phyloP scores from a whole-genome alignment of 2,329 filamentous ascomycete species.

The Zalaria sp. region DNA sequence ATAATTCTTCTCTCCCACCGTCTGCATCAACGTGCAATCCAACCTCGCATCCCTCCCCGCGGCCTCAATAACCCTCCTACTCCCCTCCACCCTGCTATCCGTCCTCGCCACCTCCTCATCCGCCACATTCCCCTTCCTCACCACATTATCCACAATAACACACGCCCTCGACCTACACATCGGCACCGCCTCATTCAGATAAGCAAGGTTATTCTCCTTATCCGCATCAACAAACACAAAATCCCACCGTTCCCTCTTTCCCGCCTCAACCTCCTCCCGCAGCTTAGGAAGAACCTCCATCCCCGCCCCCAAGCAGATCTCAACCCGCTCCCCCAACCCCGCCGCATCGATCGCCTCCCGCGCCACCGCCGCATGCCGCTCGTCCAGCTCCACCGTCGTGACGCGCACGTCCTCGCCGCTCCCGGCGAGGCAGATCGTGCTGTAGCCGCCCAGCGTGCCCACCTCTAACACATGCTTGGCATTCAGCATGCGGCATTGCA shows the following conservation, averaged over 20 bases:
- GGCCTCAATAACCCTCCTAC: conserved; percentile 26
- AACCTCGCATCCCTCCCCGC: conserved; percentile 28
- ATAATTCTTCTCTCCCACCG: conserved; percentile 32
- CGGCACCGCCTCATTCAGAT: conserved; percentile 8
- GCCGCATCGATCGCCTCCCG: conserved; percentile 7
- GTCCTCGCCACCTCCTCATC: conserved; percentile 11
- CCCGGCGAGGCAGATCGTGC: conserved; percentile 9
- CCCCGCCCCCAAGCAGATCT: conserved; percentile 8
- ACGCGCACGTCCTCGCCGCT: conserved; percentile 6
- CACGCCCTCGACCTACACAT: conserved; percentile 7
- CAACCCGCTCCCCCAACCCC: conserved; percentile 8
- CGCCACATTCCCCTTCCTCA: conserved; percentile 21
- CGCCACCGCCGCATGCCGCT: conserved; percentile 6
- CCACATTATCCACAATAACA: conserved; percentile 12
- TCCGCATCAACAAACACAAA: conserved; percentile 15
- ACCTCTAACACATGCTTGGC: conserved; percentile 12
- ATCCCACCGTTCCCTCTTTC: conserved; percentile 9
- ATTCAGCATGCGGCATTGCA: conserved; percentile 19
- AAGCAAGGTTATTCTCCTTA: conserved; percentile 10
- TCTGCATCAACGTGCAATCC: conserved; percentile 30
- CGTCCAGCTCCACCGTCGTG: conserved; percentile 9
- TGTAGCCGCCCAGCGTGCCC: conserved; percentile 12
- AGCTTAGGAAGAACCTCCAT: conserved; percentile 10
- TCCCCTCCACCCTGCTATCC: conserved; percentile 13
- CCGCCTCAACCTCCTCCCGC: conserved; percentile 6